Conservation (phyloP, 208 protist species). For the Porcisia hertigi region DNA sequence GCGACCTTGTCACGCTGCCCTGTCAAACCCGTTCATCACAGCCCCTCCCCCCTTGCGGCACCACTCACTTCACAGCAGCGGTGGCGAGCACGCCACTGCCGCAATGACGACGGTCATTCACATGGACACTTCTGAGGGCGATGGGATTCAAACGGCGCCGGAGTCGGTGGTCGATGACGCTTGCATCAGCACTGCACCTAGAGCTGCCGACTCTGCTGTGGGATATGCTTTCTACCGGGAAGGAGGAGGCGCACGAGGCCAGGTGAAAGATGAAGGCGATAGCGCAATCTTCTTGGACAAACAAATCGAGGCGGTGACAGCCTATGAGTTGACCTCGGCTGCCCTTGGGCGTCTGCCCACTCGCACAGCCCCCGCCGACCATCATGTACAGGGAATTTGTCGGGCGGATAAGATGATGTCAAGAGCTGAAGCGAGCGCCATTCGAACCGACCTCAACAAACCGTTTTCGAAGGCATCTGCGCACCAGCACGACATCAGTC, state of each 20-base stretch:
- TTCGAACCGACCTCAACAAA: background rate
- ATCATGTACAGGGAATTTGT: background rate
- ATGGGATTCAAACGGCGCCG: background rate
- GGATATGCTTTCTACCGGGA: background rate
- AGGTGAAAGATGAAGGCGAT: background rate
- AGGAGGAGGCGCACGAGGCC: background rate
- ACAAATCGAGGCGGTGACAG: background rate
- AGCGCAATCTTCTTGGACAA: background rate
- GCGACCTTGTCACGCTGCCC: background rate
- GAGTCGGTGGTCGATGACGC: background rate
- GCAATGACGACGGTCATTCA: conserved; percentile 6
- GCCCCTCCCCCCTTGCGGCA: background rate
- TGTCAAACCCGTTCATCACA: background rate
- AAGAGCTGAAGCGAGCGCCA: background rate
- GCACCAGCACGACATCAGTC: too few species aligned
- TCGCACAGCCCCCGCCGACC: background rate
- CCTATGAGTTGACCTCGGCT: conserved; percentile 2
- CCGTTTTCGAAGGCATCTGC: background rate
- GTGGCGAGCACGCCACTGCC: background rate
- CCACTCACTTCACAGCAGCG: background rate
- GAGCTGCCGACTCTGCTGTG: background rate
- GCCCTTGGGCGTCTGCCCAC: background rate
- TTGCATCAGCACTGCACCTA: background rate
- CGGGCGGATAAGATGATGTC: background rate
- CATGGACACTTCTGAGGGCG: background rate